Conservation (phyloP, 768 basidiomycete species). For the Leccinum truebloodii region DNA sequence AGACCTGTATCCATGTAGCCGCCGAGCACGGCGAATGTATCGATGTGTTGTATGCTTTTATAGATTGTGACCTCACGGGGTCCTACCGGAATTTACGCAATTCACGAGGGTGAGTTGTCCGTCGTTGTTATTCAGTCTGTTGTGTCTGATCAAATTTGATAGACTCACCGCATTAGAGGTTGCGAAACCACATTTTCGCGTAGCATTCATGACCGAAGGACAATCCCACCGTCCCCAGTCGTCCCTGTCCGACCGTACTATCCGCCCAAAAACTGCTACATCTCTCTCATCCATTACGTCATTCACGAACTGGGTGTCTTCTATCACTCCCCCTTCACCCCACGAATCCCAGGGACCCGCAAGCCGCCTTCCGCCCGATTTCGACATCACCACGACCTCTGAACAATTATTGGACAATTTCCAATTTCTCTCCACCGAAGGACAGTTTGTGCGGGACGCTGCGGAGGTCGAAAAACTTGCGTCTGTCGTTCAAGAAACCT, state of each 20-base stretch:
- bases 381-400: constrained; percentile 46
- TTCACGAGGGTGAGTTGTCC: constrained; percentile 60
- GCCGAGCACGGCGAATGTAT: constrained; percentile 71
- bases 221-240: constrained; percentile 52
- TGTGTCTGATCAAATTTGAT: constrained; percentile 2
- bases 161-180: constrained; percentile 65
- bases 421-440: constrained; percentile 46
- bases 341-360: constrained; percentile 36
- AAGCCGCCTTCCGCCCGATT: constrained; percentile 38
- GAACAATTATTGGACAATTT: constrained; percentile 57
- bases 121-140: neutral
- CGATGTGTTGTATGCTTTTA: constrained; percentile 60
- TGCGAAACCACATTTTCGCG: constrained; percentile 64
- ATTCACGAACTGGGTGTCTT: constrained; percentile 35
- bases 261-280: constrained; percentile 41
- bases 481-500: constrained; percentile 48
- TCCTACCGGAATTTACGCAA: constrained; percentile 62
- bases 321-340: constrained; percentile 17
- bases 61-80: constrained; percentile 63
- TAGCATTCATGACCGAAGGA: constrained; percentile 55
- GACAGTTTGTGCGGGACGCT: constrained; percentile 39
- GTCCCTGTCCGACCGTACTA: constrained; percentile 55
- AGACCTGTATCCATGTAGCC: constrained; percentile 80
- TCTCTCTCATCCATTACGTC: constrained; percentile 55
- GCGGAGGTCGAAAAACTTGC: constrained; percentile 45